Base-by-base conservation (phyloP, 1,139 yeast genomes). In the Yamadazyma aaseri region DNA sequence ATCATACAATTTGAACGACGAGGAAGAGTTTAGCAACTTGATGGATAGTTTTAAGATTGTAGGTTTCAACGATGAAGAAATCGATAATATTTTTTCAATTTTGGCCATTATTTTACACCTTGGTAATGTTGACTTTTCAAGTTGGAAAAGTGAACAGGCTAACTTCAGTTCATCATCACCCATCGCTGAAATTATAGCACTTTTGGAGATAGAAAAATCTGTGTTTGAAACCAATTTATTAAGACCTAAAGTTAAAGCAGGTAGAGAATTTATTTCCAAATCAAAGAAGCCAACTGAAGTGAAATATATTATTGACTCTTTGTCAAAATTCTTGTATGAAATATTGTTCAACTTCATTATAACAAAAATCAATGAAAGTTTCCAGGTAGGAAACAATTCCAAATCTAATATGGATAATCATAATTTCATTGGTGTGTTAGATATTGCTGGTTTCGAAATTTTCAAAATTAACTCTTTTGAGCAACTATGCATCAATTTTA, bases 381-480 rank as follows among this genome's bases (percentile, higher is more conserved):
- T 90, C 30, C 76, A 45, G 3, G 41, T 45, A 17, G 31, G 33
- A 7, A 25, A 26, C n/a, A 30, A 34, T 12, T 16, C 18, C 13
- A n/a, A n/a, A n/a, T 11, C 21, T 6, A 59, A 55, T 7, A 46
- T 44, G 5, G 31, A 47, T 12, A 48, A 38, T 26, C 56, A 55
- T 12, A 79, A 83, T 39, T 90, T 83, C 47, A 87, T 92, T 48
- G 98, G 99, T 2, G 94, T 94, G 3, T 67, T 92, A 40, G 99
- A 92, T 67, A 94, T 92, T 50, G 97, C 97, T 0, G 99, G 98
- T 6, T 94, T 92, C 61, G 99, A 94, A 62, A 92, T 92, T 39
- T 94, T 94, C 55, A 81, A 86, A 38, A 74, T 76, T 40, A 94
- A 94, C 55, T 86, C 96, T 1, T 92, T 94, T 56, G 99, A 94